Percentiles rank a stretch among this genome's conserved stretches.
These are phyloP conservation scores for Geranomyces variabilis DNA, from an alignment of 192 early-diverging fungal genomes.

Conservation along the genomic window DNA sequence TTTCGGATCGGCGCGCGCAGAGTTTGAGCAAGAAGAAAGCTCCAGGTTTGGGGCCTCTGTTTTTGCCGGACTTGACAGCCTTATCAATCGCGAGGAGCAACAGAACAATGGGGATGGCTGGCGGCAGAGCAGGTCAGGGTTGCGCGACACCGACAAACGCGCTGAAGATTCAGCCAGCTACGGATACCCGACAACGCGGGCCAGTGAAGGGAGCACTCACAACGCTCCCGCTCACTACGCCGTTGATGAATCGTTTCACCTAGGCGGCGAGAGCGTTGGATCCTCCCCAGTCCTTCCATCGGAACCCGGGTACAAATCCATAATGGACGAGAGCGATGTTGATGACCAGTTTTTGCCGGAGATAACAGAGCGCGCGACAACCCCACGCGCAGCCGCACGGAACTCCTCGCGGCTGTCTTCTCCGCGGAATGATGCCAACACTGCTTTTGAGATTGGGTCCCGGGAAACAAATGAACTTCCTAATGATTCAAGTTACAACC, in stretches of 20 bases:
- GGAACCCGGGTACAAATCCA: neutral
- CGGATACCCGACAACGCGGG: neutral
- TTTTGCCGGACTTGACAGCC: slow-evolving; percentile 8
- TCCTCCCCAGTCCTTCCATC: neutral
- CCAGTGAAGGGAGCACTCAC: neutral
- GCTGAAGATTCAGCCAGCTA: neutral
- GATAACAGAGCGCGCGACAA: neutral
- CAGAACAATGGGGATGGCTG: neutral
- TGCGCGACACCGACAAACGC: neutral
- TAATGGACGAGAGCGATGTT: slow-evolving; percentile 11
- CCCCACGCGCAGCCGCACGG: neutral
- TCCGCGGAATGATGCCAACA: too few relatives aligned
- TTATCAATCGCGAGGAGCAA: slow-evolving; percentile 5
- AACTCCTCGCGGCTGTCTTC: too few relatives aligned
- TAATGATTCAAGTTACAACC: too few relatives aligned
- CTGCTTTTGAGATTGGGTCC: too few relatives aligned
- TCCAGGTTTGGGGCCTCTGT: neutral
- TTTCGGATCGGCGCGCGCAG: neutral
- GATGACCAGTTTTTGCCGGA: neutral
- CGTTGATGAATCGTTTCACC: neutral
- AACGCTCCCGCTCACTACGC: neutral
- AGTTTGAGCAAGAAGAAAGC: neutral
- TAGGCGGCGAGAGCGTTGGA: neutral
- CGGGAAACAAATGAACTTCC: too few relatives aligned
- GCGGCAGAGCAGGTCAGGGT: neutral